Percentiles rank a stretch among this genome's conserved stretches.
phyloP scores from a whole-genome alignment of 2,329 filamentous ascomycete species.

The Colletotrichum tropicicola region DNA sequence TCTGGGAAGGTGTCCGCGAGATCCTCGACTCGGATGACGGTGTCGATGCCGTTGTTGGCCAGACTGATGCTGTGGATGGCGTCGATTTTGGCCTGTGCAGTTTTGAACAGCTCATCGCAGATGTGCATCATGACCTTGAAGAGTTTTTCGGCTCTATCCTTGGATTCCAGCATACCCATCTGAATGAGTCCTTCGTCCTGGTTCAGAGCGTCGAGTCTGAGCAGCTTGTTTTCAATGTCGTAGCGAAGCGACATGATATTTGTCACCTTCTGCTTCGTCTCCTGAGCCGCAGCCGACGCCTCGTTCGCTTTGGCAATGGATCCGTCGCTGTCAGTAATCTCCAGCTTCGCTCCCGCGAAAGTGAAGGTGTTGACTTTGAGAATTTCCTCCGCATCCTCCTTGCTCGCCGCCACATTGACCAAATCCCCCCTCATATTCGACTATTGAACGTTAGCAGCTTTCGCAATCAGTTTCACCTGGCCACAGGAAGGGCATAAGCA shows the following conservation, averaged over 20 bases:
- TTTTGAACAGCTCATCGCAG: conserved; percentile 81
- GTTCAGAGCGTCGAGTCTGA: conserved; percentile 83
- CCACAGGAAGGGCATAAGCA: conserved; percentile 46
- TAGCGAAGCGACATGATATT: conserved; percentile 80
- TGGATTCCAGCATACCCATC: conserved; percentile 79
- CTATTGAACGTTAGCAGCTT: conserved; percentile 76
- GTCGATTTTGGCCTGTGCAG: conserved; percentile 75
- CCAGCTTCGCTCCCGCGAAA: conserved; percentile 73
- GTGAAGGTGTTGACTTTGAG: conserved; percentile 73
- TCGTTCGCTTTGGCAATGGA: conserved; percentile 54
- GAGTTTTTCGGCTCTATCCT: conserved; percentile 81
- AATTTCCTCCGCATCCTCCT: conserved; percentile 71
- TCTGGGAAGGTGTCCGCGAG: conserved; percentile 85
- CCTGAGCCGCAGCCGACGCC: conserved; percentile 61
- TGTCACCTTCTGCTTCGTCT: conserved; percentile 75
- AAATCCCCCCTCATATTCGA: conserved; percentile 75
- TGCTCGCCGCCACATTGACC: conserved; percentile 72
- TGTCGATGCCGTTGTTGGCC: conserved; percentile 79
- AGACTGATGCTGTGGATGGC: conserved; percentile 85
- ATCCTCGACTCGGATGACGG: conserved; percentile 76
- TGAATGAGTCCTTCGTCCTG: conserved; percentile 75
- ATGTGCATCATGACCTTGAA: conserved; percentile 93
- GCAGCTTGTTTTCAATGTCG: conserved; percentile 73
- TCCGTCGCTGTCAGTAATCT: conserved; percentile 57
- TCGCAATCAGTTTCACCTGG: conserved; percentile 35